phyloP scores from a whole-genome alignment of 2,329 filamentous ascomycete genomes.

The Penicillium sp. region DNA sequence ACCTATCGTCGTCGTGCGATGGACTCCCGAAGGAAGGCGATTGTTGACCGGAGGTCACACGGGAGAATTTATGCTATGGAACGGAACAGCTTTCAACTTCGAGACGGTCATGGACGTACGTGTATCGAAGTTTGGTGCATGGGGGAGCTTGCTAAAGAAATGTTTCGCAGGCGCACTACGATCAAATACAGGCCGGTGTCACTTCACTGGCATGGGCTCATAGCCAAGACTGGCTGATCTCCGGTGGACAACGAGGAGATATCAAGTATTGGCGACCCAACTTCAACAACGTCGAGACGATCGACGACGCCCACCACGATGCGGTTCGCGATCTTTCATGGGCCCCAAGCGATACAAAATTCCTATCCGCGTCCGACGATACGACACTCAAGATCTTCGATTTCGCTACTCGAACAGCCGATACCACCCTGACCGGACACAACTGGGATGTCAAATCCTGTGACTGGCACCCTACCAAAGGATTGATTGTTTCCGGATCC shows the following conservation, averaged over 20 bases:
- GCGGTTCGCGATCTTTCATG: conserved; percentile 90
- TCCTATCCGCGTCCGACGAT: conserved; percentile 94
- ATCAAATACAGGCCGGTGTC: conserved; percentile 47
- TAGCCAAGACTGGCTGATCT: conserved; percentile 95
- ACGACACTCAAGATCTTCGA: conserved; percentile 94
- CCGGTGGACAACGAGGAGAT: conserved; percentile 89
- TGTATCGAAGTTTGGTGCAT: conserved; percentile 3
- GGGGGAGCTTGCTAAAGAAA: conserved; percentile 7
- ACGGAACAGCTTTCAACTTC: conserved; percentile 98
- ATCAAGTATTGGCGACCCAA: conserved; percentile 99
- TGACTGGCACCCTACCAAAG: conserved; percentile 96
- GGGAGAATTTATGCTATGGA: conserved; percentile 98
- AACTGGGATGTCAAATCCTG: conserved; percentile 97
- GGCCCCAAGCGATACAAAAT: conserved; percentile 91
- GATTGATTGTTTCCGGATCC: conserved; percentile 89
- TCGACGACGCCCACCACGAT: conserved; percentile 80
- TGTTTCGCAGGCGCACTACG: conserved; percentile 68
- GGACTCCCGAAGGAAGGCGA: conserved; percentile 93
- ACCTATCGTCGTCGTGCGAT: conserved; percentile 93
- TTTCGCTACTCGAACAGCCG: conserved; percentile 82
- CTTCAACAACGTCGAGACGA: conserved; percentile 97
- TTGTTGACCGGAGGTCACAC: conserved; percentile 92
- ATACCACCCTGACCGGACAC: conserved; percentile 85
- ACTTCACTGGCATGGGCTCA: conserved; percentile 71
- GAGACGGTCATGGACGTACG: conserved; percentile 91